Conservation (phyloP, 306 rosid genomes). For the Dryas alaskensis region DNA sequence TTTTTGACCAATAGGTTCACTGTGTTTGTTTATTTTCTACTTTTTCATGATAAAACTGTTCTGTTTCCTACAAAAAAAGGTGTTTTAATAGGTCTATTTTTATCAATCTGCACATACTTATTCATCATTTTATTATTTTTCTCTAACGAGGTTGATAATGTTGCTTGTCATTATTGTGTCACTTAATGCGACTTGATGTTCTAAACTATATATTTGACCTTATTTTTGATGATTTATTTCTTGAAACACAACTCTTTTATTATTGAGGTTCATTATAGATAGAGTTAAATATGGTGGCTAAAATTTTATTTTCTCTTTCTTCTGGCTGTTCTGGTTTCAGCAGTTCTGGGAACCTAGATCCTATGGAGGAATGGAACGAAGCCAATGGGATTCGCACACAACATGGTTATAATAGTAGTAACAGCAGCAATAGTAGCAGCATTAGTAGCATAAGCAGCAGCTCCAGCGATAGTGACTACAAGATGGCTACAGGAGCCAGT, state of each 20-base stretch:
- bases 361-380: constrained; percentile 66
- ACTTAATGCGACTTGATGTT: not conserved
- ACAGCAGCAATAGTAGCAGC: constrained; percentile 94
- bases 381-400: constrained; percentile 52
- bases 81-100: too few relatives aligned
- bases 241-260: not conserved
- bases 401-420: constrained; percentile 86
- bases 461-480: constrained; percentile 84
- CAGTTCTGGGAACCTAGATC: constrained; percentile 80
- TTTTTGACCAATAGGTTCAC: too few relatives aligned
- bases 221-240: not conserved
- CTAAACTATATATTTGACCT: not conserved
- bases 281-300: constrained; percentile 10
- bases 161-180: not conserved
- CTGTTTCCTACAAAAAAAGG: too few relatives aligned
- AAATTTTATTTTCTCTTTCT: constrained; percentile 22
- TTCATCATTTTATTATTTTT: too few relatives aligned
- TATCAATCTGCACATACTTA: too few relatives aligned
- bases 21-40: too few relatives aligned
- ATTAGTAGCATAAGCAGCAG: constrained; percentile 89
- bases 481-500: constrained; percentile 59
- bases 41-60: too few relatives aligned
- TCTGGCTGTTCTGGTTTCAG: constrained; percentile 37
- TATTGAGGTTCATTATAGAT: not conserved
- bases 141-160: not conserved